Conservation (phyloP, 768 basidiomycete species). For the Kwoniella europaea region DNA sequence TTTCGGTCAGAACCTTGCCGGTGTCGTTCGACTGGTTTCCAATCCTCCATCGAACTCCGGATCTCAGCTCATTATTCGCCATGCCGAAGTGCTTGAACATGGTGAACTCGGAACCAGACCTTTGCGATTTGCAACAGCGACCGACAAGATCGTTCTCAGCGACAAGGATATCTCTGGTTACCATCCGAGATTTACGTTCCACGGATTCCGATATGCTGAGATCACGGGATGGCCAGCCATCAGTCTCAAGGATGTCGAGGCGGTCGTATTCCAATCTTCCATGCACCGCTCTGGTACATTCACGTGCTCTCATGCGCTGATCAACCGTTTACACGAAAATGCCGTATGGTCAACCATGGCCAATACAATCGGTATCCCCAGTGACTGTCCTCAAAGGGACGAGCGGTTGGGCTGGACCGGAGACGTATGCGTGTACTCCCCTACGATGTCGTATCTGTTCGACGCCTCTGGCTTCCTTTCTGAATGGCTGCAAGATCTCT, state of each 20-base stretch:
- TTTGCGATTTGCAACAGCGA: constrained; percentile 35
- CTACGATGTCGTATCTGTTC: constrained; percentile 46
- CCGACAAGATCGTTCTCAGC: constrained; percentile 29
- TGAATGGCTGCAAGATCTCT: constrained; percentile 50
- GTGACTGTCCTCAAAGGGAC: constrained; percentile 56
- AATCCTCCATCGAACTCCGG: background rate
- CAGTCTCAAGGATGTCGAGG: constrained; percentile 27
- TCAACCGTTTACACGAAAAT: constrained; percentile 45
- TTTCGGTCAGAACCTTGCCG: constrained; percentile 56
- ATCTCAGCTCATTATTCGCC: constrained; percentile 32
- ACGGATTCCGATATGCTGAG: constrained; percentile 51
- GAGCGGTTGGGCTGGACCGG: constrained; percentile 57
- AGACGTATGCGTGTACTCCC: constrained; percentile 51
- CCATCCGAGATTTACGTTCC: constrained; percentile 51
- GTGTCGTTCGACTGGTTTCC: constrained; percentile 36
- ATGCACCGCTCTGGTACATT: constrained; percentile 40
- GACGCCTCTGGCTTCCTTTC: constrained; percentile 39
- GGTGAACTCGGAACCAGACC: constrained; percentile 51
- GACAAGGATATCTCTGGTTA: constrained; percentile 32
- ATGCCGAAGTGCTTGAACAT: constrained; percentile 54
- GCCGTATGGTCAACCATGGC: constrained; percentile 41
- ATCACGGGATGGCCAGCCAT: constrained; percentile 37
- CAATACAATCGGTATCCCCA: constrained; percentile 48
- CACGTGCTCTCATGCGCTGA: constrained; percentile 40
- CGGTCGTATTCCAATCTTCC: constrained; percentile 35